A percentile compares a stretch with the other conserved stretches of the same genome.
Conservation (phyloP, 805 yeast genomes). For the Candida takata region DNA sequence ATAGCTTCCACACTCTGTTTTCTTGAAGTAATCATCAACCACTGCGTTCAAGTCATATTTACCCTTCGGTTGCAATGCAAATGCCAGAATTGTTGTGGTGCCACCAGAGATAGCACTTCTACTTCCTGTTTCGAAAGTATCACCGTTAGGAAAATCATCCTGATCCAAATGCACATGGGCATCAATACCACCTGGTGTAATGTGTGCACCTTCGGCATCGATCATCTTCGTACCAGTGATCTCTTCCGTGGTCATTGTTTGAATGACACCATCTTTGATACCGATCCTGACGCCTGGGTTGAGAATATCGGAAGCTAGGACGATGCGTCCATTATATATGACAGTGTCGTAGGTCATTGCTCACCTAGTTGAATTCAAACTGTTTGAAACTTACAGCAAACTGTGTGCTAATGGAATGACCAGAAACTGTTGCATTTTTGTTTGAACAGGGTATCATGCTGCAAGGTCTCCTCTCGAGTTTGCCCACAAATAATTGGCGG, state of each 20-base stretch:
- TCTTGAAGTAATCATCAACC: conserved; percentile 26
- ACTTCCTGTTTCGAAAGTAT: conserved; percentile 37
- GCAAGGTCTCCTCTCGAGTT: no score
- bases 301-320: conserved; percentile 26
- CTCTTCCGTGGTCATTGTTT: conserved; percentile 28
- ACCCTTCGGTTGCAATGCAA: conserved; percentile 37
- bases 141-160: conserved; percentile 35
- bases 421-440: no score
- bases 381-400: no score
- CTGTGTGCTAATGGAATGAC: no score
- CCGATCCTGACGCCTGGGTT: conserved; percentile 35
- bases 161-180: conserved; percentile 44
- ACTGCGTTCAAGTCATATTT: conserved; percentile 25
- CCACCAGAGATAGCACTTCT: conserved; percentile 44
- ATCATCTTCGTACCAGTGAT: conserved; percentile 24
- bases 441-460: no score
- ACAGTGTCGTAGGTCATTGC: conserved; percentile 16
- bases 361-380: no score
- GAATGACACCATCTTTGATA: conserved; percentile 32
- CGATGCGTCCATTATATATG: conserved; percentile 26
- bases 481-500: no score
- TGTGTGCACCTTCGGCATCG: conserved; percentile 41
- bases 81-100: conserved; percentile 40
- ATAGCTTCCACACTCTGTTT: conserved; percentile 27
- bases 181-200: conserved; percentile 48